Conservation (phyloP, 176 grass and related monocot genomes). For the Hordeum marinum region DNA sequence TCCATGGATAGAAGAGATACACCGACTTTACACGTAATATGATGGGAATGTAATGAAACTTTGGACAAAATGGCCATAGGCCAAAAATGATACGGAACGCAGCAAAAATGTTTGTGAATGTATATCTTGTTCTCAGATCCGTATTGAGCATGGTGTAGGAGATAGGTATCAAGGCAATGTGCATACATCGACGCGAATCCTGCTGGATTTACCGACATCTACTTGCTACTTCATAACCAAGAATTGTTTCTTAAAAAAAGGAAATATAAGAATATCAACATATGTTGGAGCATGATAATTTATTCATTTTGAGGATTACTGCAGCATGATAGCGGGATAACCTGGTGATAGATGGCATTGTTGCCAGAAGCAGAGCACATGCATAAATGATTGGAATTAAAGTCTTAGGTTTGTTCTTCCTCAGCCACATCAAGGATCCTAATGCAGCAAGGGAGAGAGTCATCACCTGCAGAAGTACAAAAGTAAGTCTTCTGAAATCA, state of each 20-base stretch:
- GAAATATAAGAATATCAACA: conserved; percentile 21
- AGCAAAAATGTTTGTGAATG: not conserved
- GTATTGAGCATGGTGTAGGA: not conserved
- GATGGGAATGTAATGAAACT: not conserved
- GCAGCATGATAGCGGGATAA: conserved; percentile 14
- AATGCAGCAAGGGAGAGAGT: conserved; percentile 87
- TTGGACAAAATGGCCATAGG: not conserved
- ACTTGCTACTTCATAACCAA: conserved; percentile 5
- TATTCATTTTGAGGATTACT: not conserved
- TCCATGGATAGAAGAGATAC: not conserved
- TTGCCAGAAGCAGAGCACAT: conserved; percentile 86
- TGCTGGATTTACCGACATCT: not conserved
- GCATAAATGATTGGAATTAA: conserved; percentile 93
- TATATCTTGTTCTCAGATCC: not conserved
- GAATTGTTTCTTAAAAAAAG: not conserved
- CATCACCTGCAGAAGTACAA: conserved; percentile 60
- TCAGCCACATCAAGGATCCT: conserved; percentile 98
- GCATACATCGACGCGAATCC: not conserved
- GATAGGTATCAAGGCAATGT: not conserved
- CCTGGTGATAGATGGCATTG: conserved; percentile 98
- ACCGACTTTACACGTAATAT: not conserved
- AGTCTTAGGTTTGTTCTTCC: conserved; percentile 95
- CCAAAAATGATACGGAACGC: not conserved
- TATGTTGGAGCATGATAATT: not conserved
- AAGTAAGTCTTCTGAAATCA: conserved; percentile 1